Evolutionary conservation across 768 basidiomycete genomes (phyloP), one percentile per base, ranked within the genome.

Genomic region (Krasilnikovozyma curviuscula): DNA sequence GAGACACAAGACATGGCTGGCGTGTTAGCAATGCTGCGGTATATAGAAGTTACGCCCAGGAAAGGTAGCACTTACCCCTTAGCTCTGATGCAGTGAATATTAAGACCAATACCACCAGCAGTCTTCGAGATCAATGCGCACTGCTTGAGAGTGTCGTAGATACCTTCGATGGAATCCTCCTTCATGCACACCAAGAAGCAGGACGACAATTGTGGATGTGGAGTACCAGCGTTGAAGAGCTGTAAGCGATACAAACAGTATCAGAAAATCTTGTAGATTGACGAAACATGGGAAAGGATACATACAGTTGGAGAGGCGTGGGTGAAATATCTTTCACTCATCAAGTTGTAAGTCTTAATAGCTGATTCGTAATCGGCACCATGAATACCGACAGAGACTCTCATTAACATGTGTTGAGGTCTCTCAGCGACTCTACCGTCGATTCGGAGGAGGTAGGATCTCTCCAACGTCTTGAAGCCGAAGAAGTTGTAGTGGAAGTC

Each of bases 111-210:
- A 45, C 93, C 93, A 58, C 93, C 93, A 23, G 93, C 93, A 5
- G 88, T 93, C 71, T 98, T 97, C 62, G 86, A 91, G 65, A 98
- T 98, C 82, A 95, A 83, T 4, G 93, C 93, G 61, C 93, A 97
- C 53, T 76, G 83, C 72, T 95, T 97, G 57, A 98, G 71, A 1
- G 93, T 97, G 58, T 97, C 91, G 64, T 97, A 98, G 66, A 98
- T 97, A 18, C 93, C 93, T 57, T 98, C 93, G 50, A 97, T 97
- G 3, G 85, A 91, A 65, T 97, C 93, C 18, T 95, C 88, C 66
- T 88, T 86, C 93, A 97, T 97, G 61, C 79, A 79, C 40, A 98
- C 79, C 48, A 98, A 76, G 76, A 97, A 98, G 69, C 93, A 97
- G 3, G 86, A 91, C 53, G 82, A 59, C 53, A 97, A 73, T 62